Conservation (phyloP, 345 rosid genomes). For the Aquilaria yunnanensis region DNA sequence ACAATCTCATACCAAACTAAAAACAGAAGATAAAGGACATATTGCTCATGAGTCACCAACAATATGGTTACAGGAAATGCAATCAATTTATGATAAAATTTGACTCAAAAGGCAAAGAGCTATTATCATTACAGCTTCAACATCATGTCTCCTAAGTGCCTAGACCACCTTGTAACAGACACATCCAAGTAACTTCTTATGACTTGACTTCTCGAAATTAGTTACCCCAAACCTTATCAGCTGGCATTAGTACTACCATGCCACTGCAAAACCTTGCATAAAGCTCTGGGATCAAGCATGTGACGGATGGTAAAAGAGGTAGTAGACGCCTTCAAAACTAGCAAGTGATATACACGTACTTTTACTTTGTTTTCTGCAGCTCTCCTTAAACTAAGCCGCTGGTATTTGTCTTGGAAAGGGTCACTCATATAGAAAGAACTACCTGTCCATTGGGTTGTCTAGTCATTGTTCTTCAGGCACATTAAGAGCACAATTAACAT, state of each 20-base stretch:
- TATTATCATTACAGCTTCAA: conserved; percentile 7
- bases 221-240: conserved; percentile 29
- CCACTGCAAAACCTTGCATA: conserved; percentile 28
- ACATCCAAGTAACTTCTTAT: conserved; percentile 30
- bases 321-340: conserved; percentile 19
- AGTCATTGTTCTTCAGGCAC: no score
- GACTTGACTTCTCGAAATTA: conserved; percentile 32
- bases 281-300: conserved; percentile 25
- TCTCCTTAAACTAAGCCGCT: no score
- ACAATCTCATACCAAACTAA: background rate
- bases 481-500: no score
- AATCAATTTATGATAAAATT: no score
- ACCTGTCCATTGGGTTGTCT: no score
- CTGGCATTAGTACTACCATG: conserved; percentile 28
- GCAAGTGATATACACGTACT: no score
- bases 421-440: no score
- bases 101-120: no score
- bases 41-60: background rate
- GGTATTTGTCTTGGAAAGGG: no score
- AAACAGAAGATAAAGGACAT: background rate
- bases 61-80: background rate
- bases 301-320: conserved; percentile 24
- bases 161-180: conserved; percentile 27
- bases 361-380: no score
- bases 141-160: conserved; percentile 13